phyloP scores from a whole-genome alignment of 345 rosid species.

The Dimocarpus longan region DNA sequence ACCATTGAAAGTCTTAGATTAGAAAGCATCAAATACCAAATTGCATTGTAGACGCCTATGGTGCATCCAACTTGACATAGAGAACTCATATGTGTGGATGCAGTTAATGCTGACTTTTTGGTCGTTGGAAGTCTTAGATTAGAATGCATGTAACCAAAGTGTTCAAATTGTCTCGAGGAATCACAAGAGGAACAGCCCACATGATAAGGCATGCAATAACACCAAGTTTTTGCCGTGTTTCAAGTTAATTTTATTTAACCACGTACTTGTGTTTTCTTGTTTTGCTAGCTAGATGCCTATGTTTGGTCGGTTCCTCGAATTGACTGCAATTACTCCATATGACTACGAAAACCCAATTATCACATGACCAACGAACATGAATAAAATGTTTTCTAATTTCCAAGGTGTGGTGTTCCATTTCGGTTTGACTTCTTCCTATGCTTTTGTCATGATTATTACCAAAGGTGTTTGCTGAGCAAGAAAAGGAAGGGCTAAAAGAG shows the following conservation, averaged over 20 bases:
- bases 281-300: not conserved
- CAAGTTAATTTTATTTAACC: constrained; percentile 22
- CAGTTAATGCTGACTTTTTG: not conserved
- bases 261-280: constrained; percentile 18
- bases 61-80: too few relatives aligned
- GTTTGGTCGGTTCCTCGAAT: constrained; percentile 19
- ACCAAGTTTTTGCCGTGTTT: not conserved
- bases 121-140: not conserved
- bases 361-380: constrained; percentile 17
- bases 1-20: too few relatives aligned
- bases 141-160: constrained; percentile 19
- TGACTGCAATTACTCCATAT: constrained; percentile 4
- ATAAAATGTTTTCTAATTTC: constrained; percentile 11
- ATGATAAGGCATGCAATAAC: constrained; percentile 17
- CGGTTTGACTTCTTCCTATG: not conserved
- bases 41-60: too few relatives aligned
- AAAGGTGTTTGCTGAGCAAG: too few relatives aligned
- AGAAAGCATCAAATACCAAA: too few relatives aligned
- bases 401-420: constrained; percentile 17
- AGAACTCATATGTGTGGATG: not conserved
- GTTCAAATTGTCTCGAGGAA: constrained; percentile 15
- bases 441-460: too few relatives aligned
- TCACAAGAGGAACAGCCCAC: constrained; percentile 19
- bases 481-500: too few relatives aligned
- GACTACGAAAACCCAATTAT: constrained; percentile 1